Conservation (phyloP, 1,284 basidiomycete genomes). For the Trametes hirsuta region DNA sequence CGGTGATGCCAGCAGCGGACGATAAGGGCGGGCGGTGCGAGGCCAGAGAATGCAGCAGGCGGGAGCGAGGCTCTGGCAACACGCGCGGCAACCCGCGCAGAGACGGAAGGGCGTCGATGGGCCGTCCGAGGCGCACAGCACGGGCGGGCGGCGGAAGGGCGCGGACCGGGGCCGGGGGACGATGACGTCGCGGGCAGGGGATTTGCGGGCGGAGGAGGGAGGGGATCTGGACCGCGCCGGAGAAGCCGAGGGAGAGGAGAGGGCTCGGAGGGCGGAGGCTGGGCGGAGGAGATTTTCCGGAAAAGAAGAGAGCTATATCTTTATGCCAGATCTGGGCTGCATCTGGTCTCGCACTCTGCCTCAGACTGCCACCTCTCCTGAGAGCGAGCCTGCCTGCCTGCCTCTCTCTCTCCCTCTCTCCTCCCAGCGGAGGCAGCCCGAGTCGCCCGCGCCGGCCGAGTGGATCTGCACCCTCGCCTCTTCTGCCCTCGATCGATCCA, state of each 20-base stretch:
- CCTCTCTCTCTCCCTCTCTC: not conserved
- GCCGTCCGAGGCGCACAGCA: not conserved
- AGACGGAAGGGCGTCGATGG: too few relatives aligned
- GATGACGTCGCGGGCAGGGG: constrained; percentile 17
- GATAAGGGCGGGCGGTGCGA: constrained; percentile 15
- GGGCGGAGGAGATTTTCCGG: constrained; percentile 13
- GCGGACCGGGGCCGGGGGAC: not conserved
- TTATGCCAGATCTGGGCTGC: not conserved
- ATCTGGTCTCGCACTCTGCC: not conserved
- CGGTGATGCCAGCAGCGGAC: not conserved
- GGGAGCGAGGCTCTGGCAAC: not conserved
- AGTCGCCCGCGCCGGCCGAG: not conserved
- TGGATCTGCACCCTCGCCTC: constrained; percentile 2
- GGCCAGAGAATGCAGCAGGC: not conserved
- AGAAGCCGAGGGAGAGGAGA: constrained; percentile 1
- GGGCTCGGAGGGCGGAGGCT: not conserved
- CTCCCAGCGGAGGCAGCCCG: not conserved
- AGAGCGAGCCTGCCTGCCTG: too few relatives aligned
- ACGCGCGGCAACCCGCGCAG: not conserved
- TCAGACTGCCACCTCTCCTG: not conserved
- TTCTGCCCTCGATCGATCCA: constrained; percentile 1
- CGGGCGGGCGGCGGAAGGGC: not conserved
- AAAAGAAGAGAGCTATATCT: constrained; percentile 14
- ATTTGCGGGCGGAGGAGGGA: constrained; percentile 7
- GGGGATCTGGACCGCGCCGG: constrained; percentile 16